Conservation (phyloP, 805 yeast genomes). For the Nakazawaea siamensis region DNA sequence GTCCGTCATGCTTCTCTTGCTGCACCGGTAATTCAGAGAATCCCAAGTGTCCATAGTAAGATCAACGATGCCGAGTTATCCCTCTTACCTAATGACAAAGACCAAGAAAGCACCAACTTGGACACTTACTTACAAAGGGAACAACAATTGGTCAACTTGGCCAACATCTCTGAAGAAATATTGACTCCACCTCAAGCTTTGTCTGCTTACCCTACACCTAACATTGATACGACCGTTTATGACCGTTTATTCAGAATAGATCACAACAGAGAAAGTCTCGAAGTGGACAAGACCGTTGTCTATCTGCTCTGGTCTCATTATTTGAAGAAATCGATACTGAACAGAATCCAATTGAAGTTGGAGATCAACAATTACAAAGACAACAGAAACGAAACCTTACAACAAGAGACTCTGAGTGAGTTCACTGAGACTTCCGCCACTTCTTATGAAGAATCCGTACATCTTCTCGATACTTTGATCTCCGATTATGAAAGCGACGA, state of each 20-base stretch:
- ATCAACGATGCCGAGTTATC: neutral
- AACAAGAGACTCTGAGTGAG: neutral
- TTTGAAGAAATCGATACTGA: constrained; percentile 5
- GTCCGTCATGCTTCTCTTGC: neutral
- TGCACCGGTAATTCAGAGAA: too few relatives aligned
- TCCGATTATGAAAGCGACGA: constrained; percentile 6
- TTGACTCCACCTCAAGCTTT: neutral
- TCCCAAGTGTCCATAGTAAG: neutral
- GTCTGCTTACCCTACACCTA: constrained; percentile 6
- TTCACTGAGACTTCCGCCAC: too few relatives aligned
- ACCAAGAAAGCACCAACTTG: neutral
- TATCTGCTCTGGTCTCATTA: constrained; percentile 5
- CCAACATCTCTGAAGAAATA: constrained; percentile 1
- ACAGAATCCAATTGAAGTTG: constrained; percentile 7
- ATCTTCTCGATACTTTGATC: constrained; percentile 7
- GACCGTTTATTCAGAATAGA: neutral
- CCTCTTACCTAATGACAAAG: neutral
- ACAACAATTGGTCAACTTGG: constrained; percentile 1
- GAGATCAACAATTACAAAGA: constrained; percentile 7
- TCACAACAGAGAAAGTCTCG: neutral
- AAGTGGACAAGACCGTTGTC: neutral
- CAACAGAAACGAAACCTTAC: neutral
- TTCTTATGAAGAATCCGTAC: too few relatives aligned
- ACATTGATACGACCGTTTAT: neutral
- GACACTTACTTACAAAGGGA: constrained; percentile 2